These are phyloP conservation scores for Coemansia sp. DNA, from an alignment of 192 early-diverging fungal genomes.

Conservation along the genomic window DNA sequence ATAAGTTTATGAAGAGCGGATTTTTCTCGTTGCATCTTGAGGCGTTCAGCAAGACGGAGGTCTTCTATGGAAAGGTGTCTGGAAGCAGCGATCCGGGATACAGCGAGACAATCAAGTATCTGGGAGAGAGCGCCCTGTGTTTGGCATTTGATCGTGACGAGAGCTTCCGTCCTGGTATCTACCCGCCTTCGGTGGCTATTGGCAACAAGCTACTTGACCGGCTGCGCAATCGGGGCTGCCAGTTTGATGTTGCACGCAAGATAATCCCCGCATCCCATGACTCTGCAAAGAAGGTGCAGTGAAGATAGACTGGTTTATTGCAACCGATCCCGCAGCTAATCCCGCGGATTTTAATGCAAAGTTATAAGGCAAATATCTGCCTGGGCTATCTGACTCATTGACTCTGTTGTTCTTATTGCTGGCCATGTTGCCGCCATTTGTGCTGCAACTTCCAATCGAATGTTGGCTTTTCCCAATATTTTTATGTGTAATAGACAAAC, in stretches of 20 bases:
- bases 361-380: too few relatives aligned
- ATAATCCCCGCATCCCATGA: conserved; percentile 6
- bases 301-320: not conserved
- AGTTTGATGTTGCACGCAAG: conserved; percentile 41
- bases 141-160: conserved; percentile 60
- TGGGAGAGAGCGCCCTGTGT: conserved; percentile 75
- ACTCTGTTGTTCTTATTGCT: too few relatives aligned
- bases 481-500: too few relatives aligned
- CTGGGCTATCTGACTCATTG: too few relatives aligned
- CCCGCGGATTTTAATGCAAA: too few relatives aligned
- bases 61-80: conserved; percentile 46
- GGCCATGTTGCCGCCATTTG: too few relatives aligned
- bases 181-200: conserved; percentile 79
- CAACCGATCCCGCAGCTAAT: too few relatives aligned
- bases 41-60: conserved; percentile 22
- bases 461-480: too few relatives aligned
- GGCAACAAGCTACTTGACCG: conserved; percentile 66
- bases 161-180: conserved; percentile 63
- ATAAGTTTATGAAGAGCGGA: conserved; percentile 51
- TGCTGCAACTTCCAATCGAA: too few relatives aligned
- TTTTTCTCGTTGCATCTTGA: conserved; percentile 44
- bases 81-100: conserved; percentile 77
- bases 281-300: not conserved
- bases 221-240: conserved; percentile 60
- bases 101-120: conserved; percentile 72